Evolutionary conservation across 2,329 filamentous ascomycete species (phyloP).

Genomic region (Paradendryphiella salina): DNA sequence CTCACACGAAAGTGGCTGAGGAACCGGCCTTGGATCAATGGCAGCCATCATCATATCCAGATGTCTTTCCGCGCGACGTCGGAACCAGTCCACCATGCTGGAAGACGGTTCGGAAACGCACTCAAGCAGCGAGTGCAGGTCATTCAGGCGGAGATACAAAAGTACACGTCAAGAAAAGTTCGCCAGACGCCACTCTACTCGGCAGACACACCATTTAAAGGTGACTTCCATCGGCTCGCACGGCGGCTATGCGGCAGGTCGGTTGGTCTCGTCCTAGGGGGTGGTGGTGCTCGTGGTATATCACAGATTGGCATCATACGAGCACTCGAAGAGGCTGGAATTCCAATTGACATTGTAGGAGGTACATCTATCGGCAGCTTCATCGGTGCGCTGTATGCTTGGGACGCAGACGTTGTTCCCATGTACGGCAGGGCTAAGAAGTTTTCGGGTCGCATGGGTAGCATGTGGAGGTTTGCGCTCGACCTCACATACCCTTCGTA

Average conservation of each 20-base stretch:
- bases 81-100: constrained; percentile 74
- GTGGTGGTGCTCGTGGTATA: constrained; percentile 89
- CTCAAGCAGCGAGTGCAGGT: constrained; percentile 93
- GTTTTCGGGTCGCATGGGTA: constrained; percentile 97
- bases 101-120: constrained; percentile 78
- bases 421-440: constrained; percentile 98
- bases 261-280: constrained; percentile 89
- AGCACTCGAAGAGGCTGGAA: constrained; percentile 92
- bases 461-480: constrained; percentile 96
- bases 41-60: constrained; percentile 95
- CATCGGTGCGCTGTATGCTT: constrained; percentile 91
- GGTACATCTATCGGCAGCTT: constrained; percentile 97
- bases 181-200: constrained; percentile 87
- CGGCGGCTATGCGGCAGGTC: constrained; percentile 90
- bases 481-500: constrained; percentile 91
- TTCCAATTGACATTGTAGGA: constrained; percentile 92
- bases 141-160: constrained; percentile 94
- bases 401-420: constrained; percentile 93
- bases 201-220: constrained; percentile 88
- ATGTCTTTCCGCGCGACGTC: constrained; percentile 82
- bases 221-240: constrained; percentile 92
- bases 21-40: constrained; percentile 97
- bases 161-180: constrained; percentile 93
- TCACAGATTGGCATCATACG: constrained; percentile 92
- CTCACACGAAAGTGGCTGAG: constrained; percentile 82